Base-by-base conservation (phyloP, 495 filamentous ascomycete genomes). In the Neurospora sp. region DNA sequence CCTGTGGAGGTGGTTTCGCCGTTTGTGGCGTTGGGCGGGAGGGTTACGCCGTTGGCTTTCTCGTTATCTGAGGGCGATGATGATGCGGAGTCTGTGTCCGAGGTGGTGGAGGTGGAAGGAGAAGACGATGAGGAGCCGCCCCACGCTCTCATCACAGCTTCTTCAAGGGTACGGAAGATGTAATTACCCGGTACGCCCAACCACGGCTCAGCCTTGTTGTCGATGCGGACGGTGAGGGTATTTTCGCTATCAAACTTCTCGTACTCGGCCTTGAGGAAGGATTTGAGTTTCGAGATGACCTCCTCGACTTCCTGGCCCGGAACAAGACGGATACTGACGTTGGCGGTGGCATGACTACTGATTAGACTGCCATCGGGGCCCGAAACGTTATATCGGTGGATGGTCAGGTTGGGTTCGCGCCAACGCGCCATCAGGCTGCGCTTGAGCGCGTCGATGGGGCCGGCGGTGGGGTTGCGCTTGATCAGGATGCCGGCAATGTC, bases 141-240 rank as follows among this genome's bases (percentile, higher is more conserved):
- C 96, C 96, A 99, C 1, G 91, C 95, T 31, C 89, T 85, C 80
- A 93, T 90, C 68, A 98, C 90, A 1, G 95, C 96, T 72, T 91
- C 87, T 75, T 97, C 93, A 1, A 98, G 87, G 0, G 93, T 97
- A 44, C 89, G 88, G 77, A 97, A 99, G 75, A 97, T 93, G 76
- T 94, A 88, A 74, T 96, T 98, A 39, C 91, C 89, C 16, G 92
- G 94, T 72, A 97, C 94, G 3, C 96, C 96, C 0, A 99, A 88
- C 96, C 96, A 99, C 18, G 96, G 93, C 77, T 99, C 96, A 2
- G 96, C 95, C 79, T 93, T 91, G 74, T 97, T 94, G 65, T 96
- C 93, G 74, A 98, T 94, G 38, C 89, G 88, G 35, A 99, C 89
- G 2, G 88, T 91, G 53, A 98, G 87, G 38, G 88, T 87, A 74